Conservation (phyloP, 192 early-diverging fungal species). For the Geosiphon pyriformis region DNA sequence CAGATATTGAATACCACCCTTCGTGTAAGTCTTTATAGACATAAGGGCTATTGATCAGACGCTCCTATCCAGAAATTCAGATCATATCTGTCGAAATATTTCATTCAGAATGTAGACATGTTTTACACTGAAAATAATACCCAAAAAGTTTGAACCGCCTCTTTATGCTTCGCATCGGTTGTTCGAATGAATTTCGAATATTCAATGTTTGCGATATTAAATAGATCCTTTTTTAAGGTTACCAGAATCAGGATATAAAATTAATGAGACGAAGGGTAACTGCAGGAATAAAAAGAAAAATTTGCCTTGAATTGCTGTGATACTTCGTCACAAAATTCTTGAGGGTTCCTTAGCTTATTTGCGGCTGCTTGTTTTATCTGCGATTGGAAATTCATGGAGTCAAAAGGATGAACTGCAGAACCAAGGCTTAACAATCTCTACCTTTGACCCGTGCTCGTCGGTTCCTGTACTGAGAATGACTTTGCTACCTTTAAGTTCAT, state of each 20-base stretch:
- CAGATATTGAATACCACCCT: slow-evolving; percentile 95
- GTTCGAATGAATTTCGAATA: slow-evolving; percentile 86
- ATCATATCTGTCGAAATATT: not conserved
- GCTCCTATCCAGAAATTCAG: slow-evolving; percentile 33
- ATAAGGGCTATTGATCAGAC: slow-evolving; percentile 59
- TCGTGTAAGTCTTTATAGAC: slow-evolving; percentile 89
- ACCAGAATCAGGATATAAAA: too few species aligned
- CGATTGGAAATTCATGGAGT: not conserved
- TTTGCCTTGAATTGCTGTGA: slow-evolving; percentile 60
- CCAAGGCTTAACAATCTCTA: too few species aligned
- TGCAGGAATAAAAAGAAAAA: too few species aligned
- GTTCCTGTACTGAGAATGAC: slow-evolving; percentile 71
- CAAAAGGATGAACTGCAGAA: not conserved
- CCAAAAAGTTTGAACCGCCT: slow-evolving; percentile 74
- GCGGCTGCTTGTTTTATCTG: slow-evolving; percentile 89
- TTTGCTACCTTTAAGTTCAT: slow-evolving; percentile 60
- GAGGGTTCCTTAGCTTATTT: slow-evolving; percentile 48
- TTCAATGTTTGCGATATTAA: slow-evolving; percentile 62
- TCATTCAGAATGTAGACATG: not conserved
- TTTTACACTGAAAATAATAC: slow-evolving; percentile 24
- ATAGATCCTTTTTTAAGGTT: slow-evolving; percentile 45
- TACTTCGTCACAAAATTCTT: slow-evolving; percentile 74
- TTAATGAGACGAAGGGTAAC: too few species aligned
- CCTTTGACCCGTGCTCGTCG: slow-evolving; percentile 96
- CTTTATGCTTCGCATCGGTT: slow-evolving; percentile 67